Percentiles rank a stretch among this genome's conserved stretches.
These are phyloP conservation scores for Cyphellophora attinorum DNA, from an alignment of 2,329 filamentous ascomycete genomes.

Conservation along the genomic window DNA sequence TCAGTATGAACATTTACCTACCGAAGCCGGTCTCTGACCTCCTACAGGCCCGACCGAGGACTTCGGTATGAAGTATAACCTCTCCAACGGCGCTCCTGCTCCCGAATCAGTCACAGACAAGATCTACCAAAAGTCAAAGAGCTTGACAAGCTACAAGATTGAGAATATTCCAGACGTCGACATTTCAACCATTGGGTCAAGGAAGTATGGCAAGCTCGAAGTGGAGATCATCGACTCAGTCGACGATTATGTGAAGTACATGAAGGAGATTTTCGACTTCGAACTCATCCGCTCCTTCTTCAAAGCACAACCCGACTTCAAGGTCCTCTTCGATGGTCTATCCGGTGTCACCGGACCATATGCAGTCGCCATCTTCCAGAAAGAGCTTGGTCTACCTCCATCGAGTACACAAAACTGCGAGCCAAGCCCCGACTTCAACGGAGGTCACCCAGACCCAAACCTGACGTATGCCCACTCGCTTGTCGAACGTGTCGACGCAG, in stretches of 20 bases:
- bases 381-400: slow-evolving; percentile 74
- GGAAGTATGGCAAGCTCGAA: slow-evolving; percentile 76
- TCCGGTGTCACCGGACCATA: slow-evolving; percentile 94
- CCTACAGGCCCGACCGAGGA: slow-evolving; percentile 73
- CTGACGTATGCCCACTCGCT: slow-evolving; percentile 92
- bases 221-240: slow-evolving; percentile 94
- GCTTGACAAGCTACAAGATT: slow-evolving; percentile 84
- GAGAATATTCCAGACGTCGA: slow-evolving; percentile 79
- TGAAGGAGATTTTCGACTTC: slow-evolving; percentile 99
- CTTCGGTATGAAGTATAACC: slow-evolving; percentile 99
- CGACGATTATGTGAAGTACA: slow-evolving; percentile 82
- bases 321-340: slow-evolving; percentile 90
- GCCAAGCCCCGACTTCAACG: slow-evolving; percentile 89
- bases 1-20: slow-evolving; percentile 35
- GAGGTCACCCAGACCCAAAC: slow-evolving; percentile 95
- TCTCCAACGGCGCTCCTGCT: slow-evolving; percentile 88
- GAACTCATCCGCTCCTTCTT: slow-evolving; percentile 92
- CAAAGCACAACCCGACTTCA: slow-evolving; percentile 77
- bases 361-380: slow-evolving; percentile 86
- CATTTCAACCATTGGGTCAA: slow-evolving; percentile 69
- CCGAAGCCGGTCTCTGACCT: slow-evolving; percentile 5
- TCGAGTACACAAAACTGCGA: slow-evolving; percentile 82
- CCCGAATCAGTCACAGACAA: slow-evolving; percentile 97
- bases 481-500: slow-evolving; percentile 86
- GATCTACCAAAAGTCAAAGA: slow-evolving; percentile 88